A percentile compares a stretch with the other conserved stretches of the same genome.
Conservation (phyloP, 495 filamentous ascomycete species). For the Pyrenula massariospora region DNA sequence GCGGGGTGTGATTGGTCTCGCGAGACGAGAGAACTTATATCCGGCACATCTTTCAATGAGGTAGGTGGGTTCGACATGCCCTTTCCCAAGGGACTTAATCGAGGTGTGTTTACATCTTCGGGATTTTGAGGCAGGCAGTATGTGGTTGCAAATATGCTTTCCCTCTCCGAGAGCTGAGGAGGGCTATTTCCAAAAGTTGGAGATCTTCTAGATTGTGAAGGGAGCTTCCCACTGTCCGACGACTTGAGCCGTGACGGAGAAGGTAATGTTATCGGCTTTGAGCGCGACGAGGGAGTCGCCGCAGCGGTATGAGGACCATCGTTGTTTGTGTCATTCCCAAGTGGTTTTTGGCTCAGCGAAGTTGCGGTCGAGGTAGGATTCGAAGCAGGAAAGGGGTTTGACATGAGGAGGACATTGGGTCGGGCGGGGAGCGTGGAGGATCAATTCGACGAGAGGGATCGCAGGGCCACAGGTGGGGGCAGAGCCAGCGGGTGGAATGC, state of each 20-base stretch:
- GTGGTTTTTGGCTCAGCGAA: constrained; percentile 38
- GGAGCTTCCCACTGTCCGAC: constrained; percentile 16
- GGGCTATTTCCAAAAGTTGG: constrained; percentile 12
- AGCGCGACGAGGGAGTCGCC: constrained; percentile 16
- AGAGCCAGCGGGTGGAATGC: background rate
- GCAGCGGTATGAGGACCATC: constrained; percentile 35
- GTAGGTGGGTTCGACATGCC: constrained; percentile 9
- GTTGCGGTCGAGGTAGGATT: constrained; percentile 32
- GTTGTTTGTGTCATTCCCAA: constrained; percentile 7
- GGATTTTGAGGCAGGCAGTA: constrained; percentile 34
- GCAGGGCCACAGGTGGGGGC: background rate
- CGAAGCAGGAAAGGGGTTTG: constrained; percentile 37
- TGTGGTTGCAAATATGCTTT: constrained; percentile 53
- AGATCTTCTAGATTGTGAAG: background rate
- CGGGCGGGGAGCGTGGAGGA: background rate
- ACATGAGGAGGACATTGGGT: constrained; percentile 45
- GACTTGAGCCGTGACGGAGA: constrained; percentile 21
- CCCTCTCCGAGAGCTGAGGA: constrained; percentile 48
- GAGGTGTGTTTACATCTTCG: constrained; percentile 34
- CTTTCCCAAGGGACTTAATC: constrained; percentile 27
- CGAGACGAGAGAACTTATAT: constrained; percentile 19
- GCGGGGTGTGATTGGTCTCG: constrained; percentile 18
- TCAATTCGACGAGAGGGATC: background rate
- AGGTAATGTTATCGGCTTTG: constrained; percentile 31
- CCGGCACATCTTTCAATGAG: constrained; percentile 11